Evolutionary conservation across 108 stramenopile genomes (phyloP), one percentile per base, ranked within the genome.

Genomic region (Skeletonema menzelii): DNA sequence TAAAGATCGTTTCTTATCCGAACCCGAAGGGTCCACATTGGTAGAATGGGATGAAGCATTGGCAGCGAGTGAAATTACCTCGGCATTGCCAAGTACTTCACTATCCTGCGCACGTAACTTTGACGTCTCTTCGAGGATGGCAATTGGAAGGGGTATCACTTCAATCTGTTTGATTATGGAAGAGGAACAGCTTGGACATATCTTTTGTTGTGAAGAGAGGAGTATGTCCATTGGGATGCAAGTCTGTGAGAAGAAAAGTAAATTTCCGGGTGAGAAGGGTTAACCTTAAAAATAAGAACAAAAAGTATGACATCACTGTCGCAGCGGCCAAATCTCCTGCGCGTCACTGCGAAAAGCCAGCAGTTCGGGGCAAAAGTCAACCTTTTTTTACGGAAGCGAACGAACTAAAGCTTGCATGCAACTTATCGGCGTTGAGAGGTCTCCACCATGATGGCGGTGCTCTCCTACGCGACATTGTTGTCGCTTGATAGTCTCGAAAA

Each of bases 51-150:
- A 15, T 49, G 69, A 4, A 26, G 27, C 22, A 57, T 13, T 17
- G 46, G 15, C 26, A 19, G 27, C 71, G 11, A 59, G 49, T 4
- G 24, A 57, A 12, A 20, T 14, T 46, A 4, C 15, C 3, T 62
- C 69, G 27, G 67, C 67, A 15, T 74, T 74, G 57, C 24, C 20
- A 49, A 20, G 56, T 17, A 55, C 38, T 61, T 37, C 65, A 35
- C 44, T 37, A 26, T 67, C 63, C 62, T 67, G 34, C 37, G 37
- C 32, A 22, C 67, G 59, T 22, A 57, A 19, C 47, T 13, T 42
- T 34, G 64, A 42, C 35, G 59, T 40, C 37, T 63, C 15, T 40
- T 78, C 71, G 74, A 92, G 44, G 65, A 31, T 26, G 74, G 82
- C 59, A 70, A 86, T 17, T 27, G 82, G 57, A 56, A 69, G 58